Evolutionary conservation across 2,329 filamentous ascomycete genomes (phyloP).

Genomic region (Lizonia empirigonia): DNA sequence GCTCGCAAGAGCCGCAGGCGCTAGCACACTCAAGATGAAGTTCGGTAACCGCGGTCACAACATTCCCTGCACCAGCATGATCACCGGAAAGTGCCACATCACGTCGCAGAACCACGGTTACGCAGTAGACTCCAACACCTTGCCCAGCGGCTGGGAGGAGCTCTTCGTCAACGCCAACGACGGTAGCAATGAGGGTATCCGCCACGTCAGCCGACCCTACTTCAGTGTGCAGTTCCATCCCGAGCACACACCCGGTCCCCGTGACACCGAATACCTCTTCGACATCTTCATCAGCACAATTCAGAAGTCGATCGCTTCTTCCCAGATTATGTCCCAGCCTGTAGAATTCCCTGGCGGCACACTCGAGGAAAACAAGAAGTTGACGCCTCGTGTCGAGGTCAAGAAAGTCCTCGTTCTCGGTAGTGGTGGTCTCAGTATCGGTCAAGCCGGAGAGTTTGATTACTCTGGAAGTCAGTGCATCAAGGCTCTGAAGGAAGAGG

Average conservation of each 20-base stretch:
- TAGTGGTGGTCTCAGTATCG: slow-evolving; percentile 93
- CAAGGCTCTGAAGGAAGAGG: slow-evolving; percentile 97
- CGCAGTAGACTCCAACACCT: slow-evolving; percentile 79
- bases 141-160: slow-evolving; percentile 84
- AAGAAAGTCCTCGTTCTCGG: slow-evolving; percentile 96
- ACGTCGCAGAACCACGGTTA: slow-evolving; percentile 99
- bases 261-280: slow-evolving; percentile 95
- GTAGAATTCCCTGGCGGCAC: slow-evolving; percentile 89
- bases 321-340: slow-evolving; percentile 69
- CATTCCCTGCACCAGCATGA: slow-evolving; percentile 94
- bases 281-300: slow-evolving; percentile 95
- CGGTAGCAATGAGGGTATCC: slow-evolving; percentile 96
- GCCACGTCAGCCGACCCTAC: slow-evolving; percentile 82
- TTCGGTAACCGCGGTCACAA: slow-evolving; percentile 99
- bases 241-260: slow-evolving; percentile 92
- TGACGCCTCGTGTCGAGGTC: slow-evolving; percentile 78
- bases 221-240: slow-evolving; percentile 99
- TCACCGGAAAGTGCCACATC: slow-evolving; percentile 97
- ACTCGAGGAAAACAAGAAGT: slow-evolving; percentile 74
- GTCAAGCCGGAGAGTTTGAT: slow-evolving; percentile 97
- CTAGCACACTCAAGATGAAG: slow-evolving; percentile 93
- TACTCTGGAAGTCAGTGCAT: slow-evolving; percentile 98
- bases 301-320: slow-evolving; percentile 69
- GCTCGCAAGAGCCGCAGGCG: slow-evolving; percentile 84
- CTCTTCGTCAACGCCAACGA: slow-evolving; percentile 98